Evolutionary conservation across 352 stramenopile species (phyloP), one percentile per base, ranked within the genome.

Genomic region (Phytophthora pistaciae): DNA sequence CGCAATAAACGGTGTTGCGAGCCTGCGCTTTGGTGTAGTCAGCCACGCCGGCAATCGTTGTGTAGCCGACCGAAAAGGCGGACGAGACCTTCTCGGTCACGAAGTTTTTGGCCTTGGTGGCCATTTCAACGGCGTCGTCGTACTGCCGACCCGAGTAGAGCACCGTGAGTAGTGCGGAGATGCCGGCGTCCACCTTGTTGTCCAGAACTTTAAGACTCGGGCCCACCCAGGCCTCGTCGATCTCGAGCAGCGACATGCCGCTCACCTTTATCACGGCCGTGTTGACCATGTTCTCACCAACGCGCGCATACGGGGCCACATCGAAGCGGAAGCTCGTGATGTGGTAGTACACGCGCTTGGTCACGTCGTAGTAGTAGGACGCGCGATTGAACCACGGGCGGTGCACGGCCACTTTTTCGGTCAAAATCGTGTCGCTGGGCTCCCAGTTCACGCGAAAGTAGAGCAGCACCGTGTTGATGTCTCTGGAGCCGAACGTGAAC

Each of bases 291-390:
- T 65, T 80, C 73, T 92, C 85, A 16, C 83, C 81, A 44, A 91
- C 85, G 40, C 80, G 83, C 16, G 85, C 85, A 27, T 91, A 73
- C 8, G 65, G 65, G 9, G 79, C 77, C 56, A 92, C 76, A 33
- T 33, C 29, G 38, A 86, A 62, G 27, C 77, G 80, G 73, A 92
- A 92, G 72, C 83, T 90, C 66, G 85, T 92, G 33, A 83, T 84
- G 79, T 92, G 91, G 71, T 77, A 73, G 79, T 92, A 91, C 68
- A 92, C 79, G n/a, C 75, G 74, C 83, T 91, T 92, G 57, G 68
- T 74, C 38, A 77, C 87, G 68, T 90, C 80, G 72, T 92, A 92
- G 70, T 92, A 92, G 75, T 89, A 92, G 58, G 85, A 81, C 61
- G 70, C 78, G 55, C 78, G 78, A 63, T 78, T 80, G 70, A 88